Conservation (phyloP, 75 land plant species). For the Azolla pinnata region DNA sequence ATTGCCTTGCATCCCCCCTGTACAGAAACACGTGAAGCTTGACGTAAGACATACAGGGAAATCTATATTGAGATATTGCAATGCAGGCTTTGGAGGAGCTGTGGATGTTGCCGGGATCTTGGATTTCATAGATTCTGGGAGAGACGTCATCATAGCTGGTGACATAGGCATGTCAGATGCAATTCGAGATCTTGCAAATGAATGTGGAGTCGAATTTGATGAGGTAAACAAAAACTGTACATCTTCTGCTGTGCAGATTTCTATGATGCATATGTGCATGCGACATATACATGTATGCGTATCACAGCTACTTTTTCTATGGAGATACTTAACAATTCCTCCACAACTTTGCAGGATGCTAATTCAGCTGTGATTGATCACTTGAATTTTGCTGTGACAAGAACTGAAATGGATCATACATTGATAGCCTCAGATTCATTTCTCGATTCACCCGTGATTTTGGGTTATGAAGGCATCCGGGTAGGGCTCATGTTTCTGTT, state of each 20-base stretch:
- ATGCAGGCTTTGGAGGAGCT: constrained; percentile 81
- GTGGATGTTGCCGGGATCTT: constrained; percentile 52
- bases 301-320: too few species aligned
- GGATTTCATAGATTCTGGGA: constrained; percentile 91
- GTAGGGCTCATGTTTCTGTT: too few species aligned
- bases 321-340: not conserved
- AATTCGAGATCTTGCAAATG: constrained; percentile 70
- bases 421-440: constrained; percentile 68
- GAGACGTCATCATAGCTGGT: constrained; percentile 77
- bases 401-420: constrained; percentile 61
- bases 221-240: constrained; percentile 34
- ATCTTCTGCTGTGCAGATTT: not conserved
- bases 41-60: too few species aligned
- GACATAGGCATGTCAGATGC: constrained; percentile 62
- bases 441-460: constrained; percentile 56
- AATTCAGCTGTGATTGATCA: constrained; percentile 86
- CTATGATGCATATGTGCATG: not conserved
- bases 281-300: too few species aligned
- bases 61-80: too few species aligned
- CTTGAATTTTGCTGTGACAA: constrained; percentile 59
- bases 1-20: too few species aligned
- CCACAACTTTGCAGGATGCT: constrained; percentile 37
- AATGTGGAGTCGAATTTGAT: constrained; percentile 95
- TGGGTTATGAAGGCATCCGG: constrained; percentile 67
- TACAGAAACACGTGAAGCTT: too few species aligned